Evolutionary conservation across 73 alveolate species (phyloP), one percentile per base, ranked within the genome.

Genomic region (Paramecium bursaria): DNA sequence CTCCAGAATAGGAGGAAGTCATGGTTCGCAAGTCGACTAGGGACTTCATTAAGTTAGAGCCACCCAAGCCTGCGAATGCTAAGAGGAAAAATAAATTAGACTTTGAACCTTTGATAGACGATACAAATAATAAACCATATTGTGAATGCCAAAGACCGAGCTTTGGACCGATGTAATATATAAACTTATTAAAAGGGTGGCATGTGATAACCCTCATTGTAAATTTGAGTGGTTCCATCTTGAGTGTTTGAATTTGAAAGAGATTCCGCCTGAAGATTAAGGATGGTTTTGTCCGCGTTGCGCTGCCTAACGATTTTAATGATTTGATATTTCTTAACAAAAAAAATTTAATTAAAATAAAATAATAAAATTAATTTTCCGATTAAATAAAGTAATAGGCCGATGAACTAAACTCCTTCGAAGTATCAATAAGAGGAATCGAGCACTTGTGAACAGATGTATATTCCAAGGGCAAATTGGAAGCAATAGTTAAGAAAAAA

Each of bases 241-340:
- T 2, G 29, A 33, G 15, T 57, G 76, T 14, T 48, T 57, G n/a
- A 50, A 50, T n/a, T 57, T 57, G 31, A 15, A 7, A 2, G 76
- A 57, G 29, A 44, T 57, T 57, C 76, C 76, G 14, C 29, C 29
- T 57, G 76, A 57, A 57, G 31, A 57, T 15, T 25, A 33, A 25
- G 31, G 31, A 57, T 57, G 76, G 76, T 57, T 26, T 57, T 57
- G 76, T 57, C 47, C 50, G 21, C 50, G 31, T 26, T 57, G 76
- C 44, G 27, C 82, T 67, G 33, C 82, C 44, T 25, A 39, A 39
- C 11, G 60, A 46, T 26, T 39, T 39, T 15, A 53, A 23, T 67
- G 33, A 53, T 25, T 67, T 35, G 44, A 67, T 39, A 5, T 67
- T 39, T 21, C 44, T 42, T 35, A n/a, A n/a, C n/a, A n/a, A n/a